phyloP scores from a whole-genome alignment of 1,284 basidiomycete genomes.

The Hypsizygus ulmarius region DNA sequence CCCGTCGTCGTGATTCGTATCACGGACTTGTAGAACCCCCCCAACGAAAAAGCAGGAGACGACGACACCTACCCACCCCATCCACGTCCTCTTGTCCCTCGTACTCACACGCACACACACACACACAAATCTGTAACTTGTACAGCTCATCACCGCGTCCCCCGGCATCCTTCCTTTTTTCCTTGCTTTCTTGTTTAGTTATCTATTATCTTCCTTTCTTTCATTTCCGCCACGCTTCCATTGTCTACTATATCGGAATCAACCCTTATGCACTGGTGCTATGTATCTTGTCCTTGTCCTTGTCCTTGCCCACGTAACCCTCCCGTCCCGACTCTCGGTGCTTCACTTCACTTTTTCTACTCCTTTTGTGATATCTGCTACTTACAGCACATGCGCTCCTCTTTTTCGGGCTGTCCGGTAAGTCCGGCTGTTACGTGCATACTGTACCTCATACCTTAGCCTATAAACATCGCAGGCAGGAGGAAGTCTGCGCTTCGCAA shows the following conservation, averaged over 20 bases:
- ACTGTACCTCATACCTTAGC: too few species aligned
- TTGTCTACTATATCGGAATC: too few species aligned
- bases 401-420: too few species aligned
- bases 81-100: too few species aligned
- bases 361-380: too few species aligned
- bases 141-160: background rate
- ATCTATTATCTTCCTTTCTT: background rate
- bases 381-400: too few species aligned
- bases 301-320: background rate
- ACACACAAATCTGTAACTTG: conserved; percentile 4
- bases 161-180: background rate
- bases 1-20: conserved; percentile 9
- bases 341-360: background rate
- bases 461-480: too few species aligned
- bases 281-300: too few species aligned
- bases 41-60: conserved; percentile 7
- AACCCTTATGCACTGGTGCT: too few species aligned
- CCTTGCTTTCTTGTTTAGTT: background rate
- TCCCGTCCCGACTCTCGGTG: background rate
- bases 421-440: too few species aligned
- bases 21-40: conserved; percentile 21
- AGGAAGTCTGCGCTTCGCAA: too few species aligned
- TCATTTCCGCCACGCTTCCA: too few species aligned
- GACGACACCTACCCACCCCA: background rate
- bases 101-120: background rate